phyloP scores from a whole-genome alignment of 2,329 filamentous ascomycete species.

The Hymenoscyphus repandus region DNA sequence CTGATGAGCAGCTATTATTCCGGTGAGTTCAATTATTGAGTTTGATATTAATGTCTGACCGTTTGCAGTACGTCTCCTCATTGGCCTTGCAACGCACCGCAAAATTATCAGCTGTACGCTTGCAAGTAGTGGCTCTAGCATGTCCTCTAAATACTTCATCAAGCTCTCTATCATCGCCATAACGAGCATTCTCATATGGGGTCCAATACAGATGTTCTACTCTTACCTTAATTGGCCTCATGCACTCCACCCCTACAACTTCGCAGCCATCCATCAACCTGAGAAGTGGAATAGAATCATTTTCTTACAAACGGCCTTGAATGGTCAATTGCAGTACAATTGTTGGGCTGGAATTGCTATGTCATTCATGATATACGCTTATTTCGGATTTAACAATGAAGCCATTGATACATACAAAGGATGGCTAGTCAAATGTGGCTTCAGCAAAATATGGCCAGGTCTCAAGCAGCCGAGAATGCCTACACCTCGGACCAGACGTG shows the following conservation, averaged over 20 bases:
- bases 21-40: constrained; percentile 37
- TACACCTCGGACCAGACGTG: background rate
- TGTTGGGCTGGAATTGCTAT: constrained; percentile 51
- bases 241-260: constrained; percentile 41
- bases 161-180: constrained; percentile 55
- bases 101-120: constrained; percentile 52
- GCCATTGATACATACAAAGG: constrained; percentile 47
- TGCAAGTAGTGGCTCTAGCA: constrained; percentile 41
- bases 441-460: constrained; percentile 22
- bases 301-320: constrained; percentile 36
- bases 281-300: constrained; percentile 43
- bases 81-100: constrained; percentile 56
- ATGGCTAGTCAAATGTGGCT: constrained; percentile 17
- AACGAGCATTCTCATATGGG: constrained; percentile 42
- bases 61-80: constrained; percentile 48
- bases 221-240: constrained; percentile 44
- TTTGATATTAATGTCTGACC: constrained; percentile 11
- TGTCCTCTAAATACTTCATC: constrained; percentile 55
- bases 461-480: constrained; percentile 13
- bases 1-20: constrained; percentile 51
- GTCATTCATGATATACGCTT: constrained; percentile 52
- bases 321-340: constrained; percentile 43
- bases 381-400: constrained; percentile 61
- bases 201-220: constrained; percentile 49
- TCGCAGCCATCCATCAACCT: constrained; percentile 45